Evolutionary conservation across 345 rosid species (phyloP).

Genomic region (Linum lewisii): DNA sequence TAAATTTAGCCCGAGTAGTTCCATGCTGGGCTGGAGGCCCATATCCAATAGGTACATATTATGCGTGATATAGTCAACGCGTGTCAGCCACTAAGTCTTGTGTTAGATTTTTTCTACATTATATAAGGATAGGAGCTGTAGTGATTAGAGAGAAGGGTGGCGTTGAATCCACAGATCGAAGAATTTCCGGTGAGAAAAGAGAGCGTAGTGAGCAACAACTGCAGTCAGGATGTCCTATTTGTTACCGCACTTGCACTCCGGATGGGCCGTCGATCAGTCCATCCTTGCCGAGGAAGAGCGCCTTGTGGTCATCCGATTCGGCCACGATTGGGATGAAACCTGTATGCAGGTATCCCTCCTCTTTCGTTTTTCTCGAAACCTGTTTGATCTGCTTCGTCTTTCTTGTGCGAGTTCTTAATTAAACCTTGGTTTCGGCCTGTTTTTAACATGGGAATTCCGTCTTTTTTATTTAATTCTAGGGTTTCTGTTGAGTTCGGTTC

Average conservation of each 20-base stretch:
- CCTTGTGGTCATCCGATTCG: constrained; percentile 80
- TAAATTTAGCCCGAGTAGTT: too few species aligned
- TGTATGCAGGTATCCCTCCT: constrained; percentile 66
- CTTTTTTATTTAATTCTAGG: not conserved
- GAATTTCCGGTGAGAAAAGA: not conserved
- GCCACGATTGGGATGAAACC: constrained; percentile 95
- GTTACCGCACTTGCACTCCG: constrained; percentile 85
- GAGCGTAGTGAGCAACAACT: constrained; percentile 5
- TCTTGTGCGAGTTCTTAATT: not conserved
- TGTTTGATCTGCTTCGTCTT: not conserved
- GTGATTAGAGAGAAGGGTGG: not conserved
- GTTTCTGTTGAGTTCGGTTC: not conserved
- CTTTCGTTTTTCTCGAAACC: not conserved
- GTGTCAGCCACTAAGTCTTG: too few species aligned
- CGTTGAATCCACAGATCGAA: not conserved
- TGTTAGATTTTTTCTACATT: too few species aligned
- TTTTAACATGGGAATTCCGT: not conserved
- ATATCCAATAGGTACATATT: too few species aligned
- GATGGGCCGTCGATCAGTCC: constrained; percentile 95
- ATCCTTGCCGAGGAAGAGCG: constrained; percentile 93
- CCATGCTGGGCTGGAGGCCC: too few species aligned
- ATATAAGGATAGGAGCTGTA: too few species aligned
- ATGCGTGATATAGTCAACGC: too few species aligned
- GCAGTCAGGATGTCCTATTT: constrained; percentile 47
- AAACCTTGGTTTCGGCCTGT: not conserved